A percentile compares a stretch with the other conserved stretches of the same genome.
Conservation (phyloP, 805 yeast genomes). For the Candida broadrunensis region DNA sequence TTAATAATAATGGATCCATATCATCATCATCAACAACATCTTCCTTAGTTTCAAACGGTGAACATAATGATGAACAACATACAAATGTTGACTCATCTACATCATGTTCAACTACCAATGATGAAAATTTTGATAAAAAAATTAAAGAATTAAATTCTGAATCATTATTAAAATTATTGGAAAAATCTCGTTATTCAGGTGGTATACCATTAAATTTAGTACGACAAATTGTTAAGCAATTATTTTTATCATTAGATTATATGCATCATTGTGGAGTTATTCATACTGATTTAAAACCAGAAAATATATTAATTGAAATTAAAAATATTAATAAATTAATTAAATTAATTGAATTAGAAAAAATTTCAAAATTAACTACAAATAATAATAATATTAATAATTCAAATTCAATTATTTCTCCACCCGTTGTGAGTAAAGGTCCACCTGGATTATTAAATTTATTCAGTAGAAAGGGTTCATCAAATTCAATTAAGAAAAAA, state of each 20-base stretch:
- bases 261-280: slow-evolving; percentile 45
- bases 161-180: slow-evolving; percentile 28
- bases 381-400: neutral
- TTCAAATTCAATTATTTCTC: neutral
- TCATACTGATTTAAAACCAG: slow-evolving; percentile 45
- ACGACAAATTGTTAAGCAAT: slow-evolving; percentile 55
- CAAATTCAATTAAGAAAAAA: neutral
- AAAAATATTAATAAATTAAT: slow-evolving; percentile 53
- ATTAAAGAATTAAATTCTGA: slow-evolving; percentile 13
- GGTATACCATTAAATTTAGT: slow-evolving; percentile 55
- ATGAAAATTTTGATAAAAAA: slow-evolving; percentile 4
- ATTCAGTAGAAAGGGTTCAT: slow-evolving; percentile 1
- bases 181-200: slow-evolving; percentile 40
- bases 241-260: slow-evolving; percentile 54
- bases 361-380: slow-evolving; percentile 11
- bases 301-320: slow-evolving; percentile 31
- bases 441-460: slow-evolving; percentile 1
- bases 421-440: neutral
- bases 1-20: too few relatives aligned
- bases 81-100: neutral
- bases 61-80: neutral
- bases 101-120: neutral
- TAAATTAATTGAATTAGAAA: slow-evolving; percentile 33
- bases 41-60: slow-evolving; percentile 2
- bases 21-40: neutral